Evolutionary conservation across 1,139 yeast species (phyloP).

Genomic region (Candida neerlandica): DNA sequence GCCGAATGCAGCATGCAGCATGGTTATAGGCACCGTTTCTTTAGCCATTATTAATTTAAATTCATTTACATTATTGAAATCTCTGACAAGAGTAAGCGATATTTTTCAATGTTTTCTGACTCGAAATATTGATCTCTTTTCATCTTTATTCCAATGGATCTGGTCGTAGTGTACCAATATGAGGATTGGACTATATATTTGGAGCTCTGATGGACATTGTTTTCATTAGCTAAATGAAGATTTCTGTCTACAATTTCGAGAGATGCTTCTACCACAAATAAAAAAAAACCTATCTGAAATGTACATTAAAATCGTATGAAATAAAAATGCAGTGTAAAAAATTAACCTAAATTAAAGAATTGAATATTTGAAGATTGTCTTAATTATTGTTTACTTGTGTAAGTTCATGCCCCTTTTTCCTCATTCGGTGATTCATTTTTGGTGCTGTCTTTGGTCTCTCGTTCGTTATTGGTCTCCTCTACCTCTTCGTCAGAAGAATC

Average conservation of each 20-base stretch:
- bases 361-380: no score
- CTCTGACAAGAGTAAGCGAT: no score
- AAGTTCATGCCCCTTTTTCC: no score
- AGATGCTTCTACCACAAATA: not conserved
- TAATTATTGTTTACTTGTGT: no score
- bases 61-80: no score
- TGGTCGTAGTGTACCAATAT: not conserved
- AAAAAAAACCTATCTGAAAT: not conserved
- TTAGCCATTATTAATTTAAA: not conserved
- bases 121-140: not conserved
- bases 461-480: constrained; percentile 9
- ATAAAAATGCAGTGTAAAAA: not conserved
- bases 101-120: not conserved
- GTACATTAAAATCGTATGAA: not conserved
- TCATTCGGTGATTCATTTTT: not conserved
- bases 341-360: not conserved
- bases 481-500: constrained; percentile 28
- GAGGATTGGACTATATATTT: not conserved
- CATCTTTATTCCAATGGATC: not conserved
- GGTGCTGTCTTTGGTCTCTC: constrained; percentile 1
- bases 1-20: not conserved
- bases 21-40: not conserved
- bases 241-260: not conserved
- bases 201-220: not conserved
- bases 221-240: not conserved